Percentiles rank a stretch among this genome's conserved stretches.
Conservation (phyloP, 306 rosid genomes). For the Morella rubra region DNA sequence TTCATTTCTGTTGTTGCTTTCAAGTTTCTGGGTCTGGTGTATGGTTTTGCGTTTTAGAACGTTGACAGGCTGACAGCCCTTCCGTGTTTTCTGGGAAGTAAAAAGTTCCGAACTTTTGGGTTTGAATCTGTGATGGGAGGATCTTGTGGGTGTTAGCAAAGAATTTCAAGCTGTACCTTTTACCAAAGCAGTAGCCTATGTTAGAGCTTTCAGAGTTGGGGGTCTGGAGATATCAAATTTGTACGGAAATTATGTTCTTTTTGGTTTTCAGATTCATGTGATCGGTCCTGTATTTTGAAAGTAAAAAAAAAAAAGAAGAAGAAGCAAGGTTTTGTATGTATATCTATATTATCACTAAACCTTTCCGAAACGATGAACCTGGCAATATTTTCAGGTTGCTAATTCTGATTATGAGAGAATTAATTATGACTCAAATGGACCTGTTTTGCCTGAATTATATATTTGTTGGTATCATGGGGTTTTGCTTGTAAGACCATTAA, state of each 20-base stretch:
- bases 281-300: neutral
- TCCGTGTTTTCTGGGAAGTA: neutral
- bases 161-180: neutral
- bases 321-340: neutral
- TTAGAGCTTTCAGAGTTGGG: neutral
- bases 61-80: neutral
- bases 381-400: neutral
- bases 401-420: too few relatives aligned
- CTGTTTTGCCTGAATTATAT: neutral
- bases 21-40: slow-evolving; percentile 1
- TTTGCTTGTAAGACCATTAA: neutral
- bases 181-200: neutral
- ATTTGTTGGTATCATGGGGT: neutral
- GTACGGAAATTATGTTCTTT: neutral
- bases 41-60: neutral
- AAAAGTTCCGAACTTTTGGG: neutral
- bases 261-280: neutral
- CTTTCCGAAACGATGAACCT: neutral
- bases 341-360: neutral
- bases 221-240: neutral
- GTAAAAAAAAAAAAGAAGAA: neutral
- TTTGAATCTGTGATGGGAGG: neutral
- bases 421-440: neutral
- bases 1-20: neutral
- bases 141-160: neutral